Conservation (phyloP, 2,329 filamentous ascomycete genomes). For the Niveomyces coronatus region DNA sequence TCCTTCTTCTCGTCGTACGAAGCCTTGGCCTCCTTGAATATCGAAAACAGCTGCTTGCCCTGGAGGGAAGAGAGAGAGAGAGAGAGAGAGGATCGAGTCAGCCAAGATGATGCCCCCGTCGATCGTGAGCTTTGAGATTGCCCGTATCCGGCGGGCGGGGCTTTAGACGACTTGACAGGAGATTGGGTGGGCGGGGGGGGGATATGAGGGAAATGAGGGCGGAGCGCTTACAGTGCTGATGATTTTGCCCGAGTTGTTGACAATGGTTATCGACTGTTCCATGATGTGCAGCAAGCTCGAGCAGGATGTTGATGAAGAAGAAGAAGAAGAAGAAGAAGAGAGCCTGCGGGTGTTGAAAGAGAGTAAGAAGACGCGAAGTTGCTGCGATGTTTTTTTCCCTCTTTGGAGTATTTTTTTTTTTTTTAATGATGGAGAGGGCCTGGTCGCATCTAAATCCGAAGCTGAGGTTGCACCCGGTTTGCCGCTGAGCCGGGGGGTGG, state of each 20-base stretch:
- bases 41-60: constrained; percentile 81
- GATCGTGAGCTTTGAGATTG: too few relatives aligned
- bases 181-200: background rate
- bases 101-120: background rate
- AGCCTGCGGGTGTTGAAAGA: background rate
- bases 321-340: background rate
- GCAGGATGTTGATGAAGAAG: background rate
- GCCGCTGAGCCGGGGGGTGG: too few relatives aligned
- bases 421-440: too few relatives aligned
- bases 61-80: constrained; percentile 26
- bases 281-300: constrained; percentile 13
- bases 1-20: constrained; percentile 85
- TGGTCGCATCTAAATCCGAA: too few relatives aligned
- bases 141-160: too few relatives aligned
- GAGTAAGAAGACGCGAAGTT: background rate
- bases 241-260: constrained; percentile 84
- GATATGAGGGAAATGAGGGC: background rate
- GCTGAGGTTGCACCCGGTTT: too few relatives aligned
- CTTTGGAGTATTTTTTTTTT: too few relatives aligned
- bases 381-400: too few relatives aligned
- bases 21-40: constrained; percentile 86
- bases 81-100: background rate
- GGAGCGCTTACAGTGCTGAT: constrained; percentile 64
- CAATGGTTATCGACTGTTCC: constrained; percentile 72
- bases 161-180: too few relatives aligned